phyloP scores from a whole-genome alignment of 331 rosid species.

The Pyrus hybrid region DNA sequence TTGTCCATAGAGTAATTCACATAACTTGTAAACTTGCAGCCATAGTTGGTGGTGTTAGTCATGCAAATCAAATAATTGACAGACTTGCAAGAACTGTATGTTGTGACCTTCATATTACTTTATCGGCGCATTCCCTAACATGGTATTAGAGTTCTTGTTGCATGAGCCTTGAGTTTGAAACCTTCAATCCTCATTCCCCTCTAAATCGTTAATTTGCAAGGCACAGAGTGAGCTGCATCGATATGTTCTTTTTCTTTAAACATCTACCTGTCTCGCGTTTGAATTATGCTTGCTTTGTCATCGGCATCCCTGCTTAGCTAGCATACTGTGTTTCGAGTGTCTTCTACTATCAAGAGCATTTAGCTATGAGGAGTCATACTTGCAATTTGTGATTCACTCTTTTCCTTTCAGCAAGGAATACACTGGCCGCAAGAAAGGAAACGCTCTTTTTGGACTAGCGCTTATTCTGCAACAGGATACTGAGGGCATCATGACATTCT shows the following conservation, averaged over 20 bases:
- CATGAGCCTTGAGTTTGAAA: neutral
- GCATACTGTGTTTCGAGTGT: neutral
- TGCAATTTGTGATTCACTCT: no score
- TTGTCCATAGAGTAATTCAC: no score
- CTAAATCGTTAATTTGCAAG: neutral
- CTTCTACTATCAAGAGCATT: neutral
- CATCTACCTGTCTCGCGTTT: neutral
- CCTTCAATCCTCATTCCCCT: neutral
- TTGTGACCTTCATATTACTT: neutral
- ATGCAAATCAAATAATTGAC: neutral
- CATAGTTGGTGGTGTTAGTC: no score
- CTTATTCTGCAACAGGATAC: constrained; percentile 73
- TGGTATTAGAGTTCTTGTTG: neutral
- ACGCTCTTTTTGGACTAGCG: constrained; percentile 87
- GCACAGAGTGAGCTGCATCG: neutral
- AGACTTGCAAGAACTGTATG: neutral
- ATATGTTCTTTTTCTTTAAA: neutral
- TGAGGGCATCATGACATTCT: constrained; percentile 79
- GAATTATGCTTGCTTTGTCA: neutral
- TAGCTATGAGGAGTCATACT: no score
- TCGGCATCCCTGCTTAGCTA: neutral
- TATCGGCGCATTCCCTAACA: neutral
- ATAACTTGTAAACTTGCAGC: no score
- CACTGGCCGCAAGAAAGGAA: constrained; percentile 99
- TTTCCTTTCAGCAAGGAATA: constrained; percentile 63